These are phyloP conservation scores for Russula vinacea DNA, from an alignment of 768 basidiomycete species.

Conservation along the genomic window DNA sequence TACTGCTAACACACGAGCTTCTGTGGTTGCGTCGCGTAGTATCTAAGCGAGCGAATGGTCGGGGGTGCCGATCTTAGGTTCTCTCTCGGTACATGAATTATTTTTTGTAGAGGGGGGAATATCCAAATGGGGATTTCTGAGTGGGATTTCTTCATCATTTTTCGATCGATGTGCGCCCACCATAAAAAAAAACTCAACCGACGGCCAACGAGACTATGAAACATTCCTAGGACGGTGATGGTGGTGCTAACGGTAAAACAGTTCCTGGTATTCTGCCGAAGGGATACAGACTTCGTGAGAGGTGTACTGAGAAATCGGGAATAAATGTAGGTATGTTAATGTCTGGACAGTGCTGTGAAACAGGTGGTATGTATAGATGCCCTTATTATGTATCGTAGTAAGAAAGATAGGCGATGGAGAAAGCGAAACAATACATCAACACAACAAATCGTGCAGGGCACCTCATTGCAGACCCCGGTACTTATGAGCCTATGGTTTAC, in stretches of 20 bases:
- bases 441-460: constrained; percentile 2
- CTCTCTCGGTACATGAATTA: not conserved
- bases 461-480: not conserved
- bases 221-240: constrained; percentile 5
- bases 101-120: constrained; percentile 1
- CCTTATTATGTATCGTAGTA: constrained; percentile 25
- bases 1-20: not conserved
- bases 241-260: constrained; percentile 13
- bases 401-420: constrained; percentile 5
- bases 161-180: constrained; percentile 15
- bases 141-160: constrained; percentile 1
- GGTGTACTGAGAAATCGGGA: constrained; percentile 3
- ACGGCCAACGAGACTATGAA: not conserved
- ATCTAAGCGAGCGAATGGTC: constrained; percentile 6
- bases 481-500: not conserved
- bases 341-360: constrained; percentile 23
- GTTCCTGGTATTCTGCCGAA: constrained; percentile 14
- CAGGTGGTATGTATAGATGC: constrained; percentile 22
- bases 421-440: constrained; percentile 1
- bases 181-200: constrained; percentile 10
- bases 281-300: constrained; percentile 21
- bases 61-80: constrained; percentile 10
- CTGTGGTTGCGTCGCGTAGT: constrained; percentile 1
- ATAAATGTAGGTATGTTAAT: constrained; percentile 23
- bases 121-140: constrained; percentile 15